phyloP scores from a whole-genome alignment of 306 rosid genomes.

The Pyrus betulifolia region DNA sequence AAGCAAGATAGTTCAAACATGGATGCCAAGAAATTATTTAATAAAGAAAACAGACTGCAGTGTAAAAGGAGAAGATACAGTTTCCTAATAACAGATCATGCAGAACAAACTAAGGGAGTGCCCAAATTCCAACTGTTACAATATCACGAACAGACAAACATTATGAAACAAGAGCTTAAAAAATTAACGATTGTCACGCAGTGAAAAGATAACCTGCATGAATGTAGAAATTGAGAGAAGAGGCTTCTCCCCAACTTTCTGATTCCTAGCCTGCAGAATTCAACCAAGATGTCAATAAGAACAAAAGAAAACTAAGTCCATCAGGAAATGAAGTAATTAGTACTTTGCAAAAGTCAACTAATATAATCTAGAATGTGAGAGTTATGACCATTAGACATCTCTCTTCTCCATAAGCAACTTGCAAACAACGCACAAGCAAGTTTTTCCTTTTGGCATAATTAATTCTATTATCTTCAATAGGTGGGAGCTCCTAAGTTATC shows the following conservation, averaged over 20 bases:
- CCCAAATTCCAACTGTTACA: neutral
- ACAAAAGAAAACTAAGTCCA: conserved; percentile 2
- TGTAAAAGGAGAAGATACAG: neutral
- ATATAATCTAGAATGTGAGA: neutral
- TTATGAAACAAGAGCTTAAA: neutral
- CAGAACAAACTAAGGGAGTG: neutral
- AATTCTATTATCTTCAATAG: neutral
- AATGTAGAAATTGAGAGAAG: conserved; percentile 84
- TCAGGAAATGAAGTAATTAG: neutral
- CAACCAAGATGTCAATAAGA: conserved; percentile 21
- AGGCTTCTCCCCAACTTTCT: conserved; percentile 98
- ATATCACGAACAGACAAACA: neutral
- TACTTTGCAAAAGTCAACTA: neutral
- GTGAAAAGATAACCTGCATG: conserved; percentile 48
- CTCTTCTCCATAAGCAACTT: neutral
- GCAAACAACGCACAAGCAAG: neutral
- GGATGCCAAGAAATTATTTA: neutral
- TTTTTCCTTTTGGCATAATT: neutral
- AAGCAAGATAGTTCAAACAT: neutral
- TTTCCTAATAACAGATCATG: neutral
- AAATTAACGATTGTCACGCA: neutral
- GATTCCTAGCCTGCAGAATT: conserved; percentile 80
- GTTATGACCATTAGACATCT: neutral
- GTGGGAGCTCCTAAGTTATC: neutral
- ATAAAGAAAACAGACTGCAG: neutral